Base-by-base conservation (phyloP, 2,329 filamentous ascomycete genomes). In the Pseudogymnoascus verrucosus region DNA sequence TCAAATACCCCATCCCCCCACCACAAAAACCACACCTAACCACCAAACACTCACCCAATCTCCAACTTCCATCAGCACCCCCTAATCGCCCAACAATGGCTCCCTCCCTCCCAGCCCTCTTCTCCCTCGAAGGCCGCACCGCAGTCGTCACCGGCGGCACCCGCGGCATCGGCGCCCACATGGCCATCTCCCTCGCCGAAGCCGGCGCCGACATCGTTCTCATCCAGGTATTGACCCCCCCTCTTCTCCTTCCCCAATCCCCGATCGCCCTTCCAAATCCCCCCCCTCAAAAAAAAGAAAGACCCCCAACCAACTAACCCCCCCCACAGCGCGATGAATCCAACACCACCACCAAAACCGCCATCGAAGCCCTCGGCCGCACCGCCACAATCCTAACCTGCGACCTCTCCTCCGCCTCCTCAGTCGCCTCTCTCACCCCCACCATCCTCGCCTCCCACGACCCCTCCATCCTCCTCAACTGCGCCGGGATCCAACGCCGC, bases 401-500 rank as follows among this genome's bases (percentile, higher is more conserved):
- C 16, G 89, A 93, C 76, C 84, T 93, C 26, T 79, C 85, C 40
- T 85, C 81, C 2, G 74, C 78, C n/a, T 71, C 77, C 19, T 83
- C 85, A 21, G 86, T 92, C 63, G 77, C 81, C n/a, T 75, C 77
- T 0, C 79, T 93, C 1, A 77, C 85, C 1, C 83, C 87, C 23
- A 76, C 77, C 19, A 75, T 92, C 63, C 78, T 90, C n/a, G 76
- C 79, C 44, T 84, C 87, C 71, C 83, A 82, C 60, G 57, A 60
- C 31, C 57, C 57, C n/a, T 83, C 90, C 72, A 90, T 96, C 71
- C 83, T 96, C 6, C 78, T 96, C 69, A 96, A 93, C 78, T 93
- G 90, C 77, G 92, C 89, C 16, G 92, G 92, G 26, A 93, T 96
- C 72, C 92, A 96, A 76, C 82, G 86, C 66, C 82, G 91, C 12